Conservation (phyloP, 306 rosid genomes). For the Glycine latifolia region DNA sequence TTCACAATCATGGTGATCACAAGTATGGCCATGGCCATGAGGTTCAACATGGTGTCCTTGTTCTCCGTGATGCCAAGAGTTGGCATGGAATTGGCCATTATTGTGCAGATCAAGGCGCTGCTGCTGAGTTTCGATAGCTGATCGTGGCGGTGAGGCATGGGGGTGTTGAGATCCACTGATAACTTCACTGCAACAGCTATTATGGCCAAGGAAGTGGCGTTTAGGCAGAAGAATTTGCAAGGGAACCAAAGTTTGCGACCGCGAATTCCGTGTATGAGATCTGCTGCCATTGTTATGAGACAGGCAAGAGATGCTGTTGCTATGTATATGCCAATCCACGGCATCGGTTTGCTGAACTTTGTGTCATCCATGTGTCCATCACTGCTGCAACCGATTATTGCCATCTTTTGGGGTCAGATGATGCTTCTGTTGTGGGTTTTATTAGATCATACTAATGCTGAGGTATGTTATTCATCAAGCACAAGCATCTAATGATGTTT, state of each 20-base stretch:
- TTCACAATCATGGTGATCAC: conserved; percentile 79
- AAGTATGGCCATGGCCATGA: conserved; percentile 76
- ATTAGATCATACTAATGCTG: neutral
- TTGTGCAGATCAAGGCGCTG: conserved; percentile 71
- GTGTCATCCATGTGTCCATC: conserved; percentile 67
- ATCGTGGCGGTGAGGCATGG: conserved; percentile 79
- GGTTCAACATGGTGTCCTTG: conserved; percentile 66
- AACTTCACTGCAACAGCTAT: conserved; percentile 71
- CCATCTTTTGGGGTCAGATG: conserved; percentile 49
- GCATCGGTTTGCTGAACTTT: conserved; percentile 80
- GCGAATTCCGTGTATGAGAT: conserved; percentile 65
- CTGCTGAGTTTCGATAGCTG: conserved; percentile 87
- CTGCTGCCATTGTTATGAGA: conserved; percentile 67
- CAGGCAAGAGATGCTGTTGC: conserved; percentile 75
- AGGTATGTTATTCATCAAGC: neutral
- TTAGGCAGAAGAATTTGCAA: conserved; percentile 67
- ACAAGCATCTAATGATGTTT: neutral
- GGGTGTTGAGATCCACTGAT: conserved; percentile 80
- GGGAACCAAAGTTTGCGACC: conserved; percentile 82
- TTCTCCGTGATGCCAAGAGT: conserved; percentile 80
- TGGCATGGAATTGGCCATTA: conserved; percentile 84
- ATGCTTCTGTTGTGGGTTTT: neutral
- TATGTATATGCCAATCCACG: conserved; percentile 92
- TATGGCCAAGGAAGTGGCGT: conserved; percentile 82
- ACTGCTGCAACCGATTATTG: conserved; percentile 57